Conservation (phyloP, 768 basidiomycete genomes). For the Butyriboletus loyo region DNA sequence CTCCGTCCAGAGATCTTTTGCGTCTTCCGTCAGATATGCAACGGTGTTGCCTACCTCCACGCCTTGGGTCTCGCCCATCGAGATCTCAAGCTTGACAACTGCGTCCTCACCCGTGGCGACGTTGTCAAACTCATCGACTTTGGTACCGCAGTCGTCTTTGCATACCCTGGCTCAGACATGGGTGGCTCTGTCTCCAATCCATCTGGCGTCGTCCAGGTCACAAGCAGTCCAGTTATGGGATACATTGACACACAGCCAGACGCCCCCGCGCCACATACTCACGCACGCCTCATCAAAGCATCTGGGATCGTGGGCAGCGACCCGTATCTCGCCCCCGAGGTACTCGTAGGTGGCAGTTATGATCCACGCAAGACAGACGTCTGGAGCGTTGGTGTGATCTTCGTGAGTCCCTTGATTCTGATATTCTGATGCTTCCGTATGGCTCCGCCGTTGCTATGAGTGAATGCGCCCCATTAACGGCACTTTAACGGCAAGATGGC, state of each 20-base stretch:
- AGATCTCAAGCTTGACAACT: constrained; percentile 99
- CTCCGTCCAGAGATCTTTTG: constrained; percentile 97
- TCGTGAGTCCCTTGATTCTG: constrained; percentile 49
- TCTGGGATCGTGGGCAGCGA: constrained; percentile 95
- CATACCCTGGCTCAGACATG: constrained; percentile 87
- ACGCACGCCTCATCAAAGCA: constrained; percentile 50
- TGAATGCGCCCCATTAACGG: background rate
- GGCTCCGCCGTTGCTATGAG: background rate
- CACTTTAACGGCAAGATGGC: background rate
- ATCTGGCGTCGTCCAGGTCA: constrained; percentile 2
- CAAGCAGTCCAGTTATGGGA: constrained; percentile 13
- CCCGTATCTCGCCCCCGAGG: constrained; percentile 97
- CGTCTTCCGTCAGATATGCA: constrained; percentile 97
- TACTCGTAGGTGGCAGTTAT: constrained; percentile 74
- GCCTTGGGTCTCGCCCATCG: constrained; percentile 97
- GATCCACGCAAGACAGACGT: constrained; percentile 98
- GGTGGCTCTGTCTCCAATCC: constrained; percentile 30
- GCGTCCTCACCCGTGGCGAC: constrained; percentile 95
- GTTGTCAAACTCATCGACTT: constrained; percentile 99
- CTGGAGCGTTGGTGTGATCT: constrained; percentile 97
- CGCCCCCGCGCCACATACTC: constrained; percentile 39
- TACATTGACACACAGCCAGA: constrained; percentile 20
- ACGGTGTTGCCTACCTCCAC: constrained; percentile 97
- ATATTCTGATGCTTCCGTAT: background rate
- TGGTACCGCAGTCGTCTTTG: constrained; percentile 99